Conservation (phyloP, 805 yeast species). For the Torulaspora maleeae region DNA sequence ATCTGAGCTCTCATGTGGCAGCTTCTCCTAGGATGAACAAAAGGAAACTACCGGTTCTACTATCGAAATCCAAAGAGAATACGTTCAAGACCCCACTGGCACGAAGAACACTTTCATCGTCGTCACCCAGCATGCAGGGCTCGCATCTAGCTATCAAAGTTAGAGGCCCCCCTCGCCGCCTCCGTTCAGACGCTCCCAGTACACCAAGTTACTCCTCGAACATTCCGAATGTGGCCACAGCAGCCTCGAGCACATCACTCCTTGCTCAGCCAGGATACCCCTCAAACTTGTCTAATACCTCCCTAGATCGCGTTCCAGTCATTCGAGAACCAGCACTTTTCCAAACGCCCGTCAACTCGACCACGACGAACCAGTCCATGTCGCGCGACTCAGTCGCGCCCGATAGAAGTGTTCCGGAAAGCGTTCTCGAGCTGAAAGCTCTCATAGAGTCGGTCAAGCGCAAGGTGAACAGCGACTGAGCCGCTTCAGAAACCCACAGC, state of each 20-base stretch:
- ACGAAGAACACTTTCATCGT: constrained; percentile 14
- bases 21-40: constrained; percentile 30
- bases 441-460: constrained; percentile 30
- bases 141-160: constrained; percentile 31
- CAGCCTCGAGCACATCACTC: constrained; percentile 4
- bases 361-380: constrained; percentile 1
- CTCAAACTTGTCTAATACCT: constrained; percentile 1
- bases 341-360: constrained; percentile 21
- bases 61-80: constrained; percentile 26
- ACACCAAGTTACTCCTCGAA: constrained; percentile 17
- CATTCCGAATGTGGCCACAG: constrained; percentile 3
- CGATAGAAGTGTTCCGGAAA: constrained; percentile 6
- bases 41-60: constrained; percentile 31
- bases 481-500: background rate
- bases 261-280: constrained; percentile 7
- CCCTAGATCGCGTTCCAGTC: constrained; percentile 3
- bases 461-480: constrained; percentile 15
- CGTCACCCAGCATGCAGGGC: constrained; percentile 22
- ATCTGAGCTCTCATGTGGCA: constrained; percentile 28
- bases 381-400: background rate
- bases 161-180: constrained; percentile 11
- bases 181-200: constrained; percentile 14
- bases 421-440: constrained; percentile 22
- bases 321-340: constrained; percentile 15
- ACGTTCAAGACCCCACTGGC: constrained; percentile 30